Percentiles rank a stretch among this genome's conserved stretches.
Conservation (phyloP, 1,284 basidiomycete genomes). For the Inonotus hispidus region DNA sequence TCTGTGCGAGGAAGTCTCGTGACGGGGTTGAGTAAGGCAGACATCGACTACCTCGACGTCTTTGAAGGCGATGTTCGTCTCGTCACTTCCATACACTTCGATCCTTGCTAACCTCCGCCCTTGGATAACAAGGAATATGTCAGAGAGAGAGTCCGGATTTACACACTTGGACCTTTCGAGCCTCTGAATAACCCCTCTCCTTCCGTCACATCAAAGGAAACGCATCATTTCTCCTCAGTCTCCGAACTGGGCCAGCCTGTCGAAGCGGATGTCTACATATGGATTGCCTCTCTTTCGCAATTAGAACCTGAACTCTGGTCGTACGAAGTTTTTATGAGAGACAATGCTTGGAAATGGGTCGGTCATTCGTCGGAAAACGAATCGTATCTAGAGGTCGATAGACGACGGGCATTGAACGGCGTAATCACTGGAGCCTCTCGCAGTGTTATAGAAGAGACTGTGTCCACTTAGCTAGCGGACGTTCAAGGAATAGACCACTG, state of each 20-base stretch:
- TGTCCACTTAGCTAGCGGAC: not conserved
- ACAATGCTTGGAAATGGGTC: conserved; percentile 72
- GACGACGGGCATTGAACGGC: conserved; percentile 27
- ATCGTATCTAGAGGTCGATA: conserved; percentile 46
- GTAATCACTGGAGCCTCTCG: conserved; percentile 20
- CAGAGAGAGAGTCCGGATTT: conserved; percentile 47
- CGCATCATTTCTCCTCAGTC: conserved; percentile 36
- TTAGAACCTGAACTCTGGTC: conserved; percentile 69
- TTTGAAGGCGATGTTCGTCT: conserved; percentile 71
- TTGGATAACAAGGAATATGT: conserved; percentile 58
- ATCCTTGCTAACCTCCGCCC: not conserved
- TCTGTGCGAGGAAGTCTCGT: conserved; percentile 71
- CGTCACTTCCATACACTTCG: not conserved
- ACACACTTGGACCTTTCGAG: conserved; percentile 44
- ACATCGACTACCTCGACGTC: conserved; percentile 58
- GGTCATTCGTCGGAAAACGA: conserved; percentile 32
- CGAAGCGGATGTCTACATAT: conserved; percentile 68
- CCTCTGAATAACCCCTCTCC: conserved; percentile 31
- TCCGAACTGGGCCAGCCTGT: conserved; percentile 33
- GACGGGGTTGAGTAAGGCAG: conserved; percentile 51
- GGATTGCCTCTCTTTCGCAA: conserved; percentile 36
- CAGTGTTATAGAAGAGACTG: conserved; percentile 1
- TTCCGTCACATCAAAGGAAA: conserved; percentile 35
- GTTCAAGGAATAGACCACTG: no score
- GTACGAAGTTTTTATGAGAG: conserved; percentile 64